Evolutionary conservation across 345 rosid species (phyloP).

Genomic region (Trapa incisa): DNA sequence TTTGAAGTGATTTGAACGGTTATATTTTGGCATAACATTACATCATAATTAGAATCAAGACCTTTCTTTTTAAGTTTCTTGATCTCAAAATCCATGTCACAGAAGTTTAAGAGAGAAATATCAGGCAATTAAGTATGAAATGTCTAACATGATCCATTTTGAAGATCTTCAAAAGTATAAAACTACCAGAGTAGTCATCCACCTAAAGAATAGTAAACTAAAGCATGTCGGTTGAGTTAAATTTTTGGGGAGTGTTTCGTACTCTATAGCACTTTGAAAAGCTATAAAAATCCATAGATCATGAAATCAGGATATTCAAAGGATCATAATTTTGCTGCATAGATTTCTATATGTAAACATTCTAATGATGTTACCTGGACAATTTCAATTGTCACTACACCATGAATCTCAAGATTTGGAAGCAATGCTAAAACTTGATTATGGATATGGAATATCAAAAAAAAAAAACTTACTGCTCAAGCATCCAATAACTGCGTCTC

Average conservation of each 20-base stretch:
- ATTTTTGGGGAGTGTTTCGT: too few species aligned
- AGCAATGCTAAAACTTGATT: background rate
- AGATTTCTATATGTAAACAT: too few species aligned
- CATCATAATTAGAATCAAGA: background rate
- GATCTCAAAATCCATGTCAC: background rate
- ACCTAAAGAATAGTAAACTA: background rate
- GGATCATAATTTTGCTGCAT: too few species aligned
- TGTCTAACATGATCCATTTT: background rate
- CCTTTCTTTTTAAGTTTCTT: background rate
- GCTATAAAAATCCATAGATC: too few species aligned
- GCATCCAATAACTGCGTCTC: slow-evolving; percentile 98
- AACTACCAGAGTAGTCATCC: too few species aligned
- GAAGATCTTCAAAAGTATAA: background rate
- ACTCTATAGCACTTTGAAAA: too few species aligned
- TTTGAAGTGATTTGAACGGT: background rate
- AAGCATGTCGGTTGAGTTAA: background rate
- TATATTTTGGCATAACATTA: background rate
- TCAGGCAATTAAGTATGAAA: background rate
- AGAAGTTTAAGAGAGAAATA: background rate
- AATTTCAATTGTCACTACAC: too few species aligned
- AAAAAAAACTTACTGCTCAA: slow-evolving; percentile 51
- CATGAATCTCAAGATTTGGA: background rate
- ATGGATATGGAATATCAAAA: background rate
- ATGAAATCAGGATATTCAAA: too few species aligned
- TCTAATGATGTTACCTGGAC: too few species aligned